Conservation (phyloP, 345 rosid species). For the Lepidium didymum region DNA sequence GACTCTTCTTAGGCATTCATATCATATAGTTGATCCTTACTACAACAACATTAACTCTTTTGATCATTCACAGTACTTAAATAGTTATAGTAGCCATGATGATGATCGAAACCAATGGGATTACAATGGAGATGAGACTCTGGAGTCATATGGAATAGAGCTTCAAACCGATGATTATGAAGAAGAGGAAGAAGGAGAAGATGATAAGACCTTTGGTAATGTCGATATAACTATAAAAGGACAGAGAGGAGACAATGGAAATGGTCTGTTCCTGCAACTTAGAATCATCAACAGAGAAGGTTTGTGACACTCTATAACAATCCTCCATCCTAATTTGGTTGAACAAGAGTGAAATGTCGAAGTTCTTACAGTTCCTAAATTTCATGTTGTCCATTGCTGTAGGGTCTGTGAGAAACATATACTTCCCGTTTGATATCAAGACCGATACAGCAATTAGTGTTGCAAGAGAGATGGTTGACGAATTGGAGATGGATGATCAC, state of each 20-base stretch:
- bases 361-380: not conserved
- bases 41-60: conserved; percentile 25
- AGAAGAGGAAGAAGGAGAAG: conserved; percentile 38
- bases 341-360: not conserved
- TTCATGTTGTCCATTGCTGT: not conserved
- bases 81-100: conserved; percentile 28
- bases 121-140: conserved; percentile 38
- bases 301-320: conserved; percentile 20
- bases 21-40: conserved; percentile 26
- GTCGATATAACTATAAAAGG: conserved; percentile 80
- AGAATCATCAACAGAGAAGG: conserved; percentile 85
- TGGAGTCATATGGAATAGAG: conserved; percentile 50
- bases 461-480: conserved; percentile 94
- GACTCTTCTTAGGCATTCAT: conserved; percentile 39
- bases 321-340: not conserved
- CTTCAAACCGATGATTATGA: conserved; percentile 51
- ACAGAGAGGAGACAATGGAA: conserved; percentile 50
- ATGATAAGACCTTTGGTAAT: conserved; percentile 25
- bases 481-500: conserved; percentile 73
- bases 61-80: conserved; percentile 29
- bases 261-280: conserved; percentile 60
- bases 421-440: conserved; percentile 75
- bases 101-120: conserved; percentile 40
- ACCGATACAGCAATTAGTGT: conserved; percentile 80
- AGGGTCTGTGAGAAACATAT: conserved; percentile 76